These are phyloP conservation scores for Fistulifera solaris DNA, from an alignment of 108 stramenopile genomes.

Conservation along the genomic window DNA sequence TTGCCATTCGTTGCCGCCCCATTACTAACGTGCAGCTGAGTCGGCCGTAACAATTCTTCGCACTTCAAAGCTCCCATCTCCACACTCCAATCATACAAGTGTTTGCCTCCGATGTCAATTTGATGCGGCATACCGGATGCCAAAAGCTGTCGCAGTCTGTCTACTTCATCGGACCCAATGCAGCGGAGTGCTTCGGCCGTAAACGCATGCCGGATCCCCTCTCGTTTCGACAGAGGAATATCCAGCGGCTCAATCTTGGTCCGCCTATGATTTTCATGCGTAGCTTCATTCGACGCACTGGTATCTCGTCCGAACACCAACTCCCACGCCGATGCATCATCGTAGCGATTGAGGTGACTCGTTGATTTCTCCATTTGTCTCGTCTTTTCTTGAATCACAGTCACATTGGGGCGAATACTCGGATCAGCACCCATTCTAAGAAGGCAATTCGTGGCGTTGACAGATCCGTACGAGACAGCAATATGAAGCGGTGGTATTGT, in stretches of 20 bases:
- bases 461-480: constrained; percentile 65
- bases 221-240: constrained; percentile 41
- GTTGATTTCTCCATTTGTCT: background rate
- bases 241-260: constrained; percentile 23
- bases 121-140: constrained; percentile 56
- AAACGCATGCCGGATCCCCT: constrained; percentile 77
- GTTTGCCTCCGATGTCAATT: constrained; percentile 63
- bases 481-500: constrained; percentile 66
- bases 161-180: constrained; percentile 73
- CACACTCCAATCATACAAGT: constrained; percentile 53
- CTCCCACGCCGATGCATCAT: constrained; percentile 69
- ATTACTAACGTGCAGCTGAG: background rate
- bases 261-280: background rate
- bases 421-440: constrained; percentile 81
- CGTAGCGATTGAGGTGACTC: constrained; percentile 28
- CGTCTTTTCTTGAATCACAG: constrained; percentile 5
- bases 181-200: constrained; percentile 77
- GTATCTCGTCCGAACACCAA: constrained; percentile 14
- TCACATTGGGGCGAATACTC: constrained; percentile 52
- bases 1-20: background rate
- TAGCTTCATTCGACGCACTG: background rate
- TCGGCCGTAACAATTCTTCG: constrained; percentile 35
- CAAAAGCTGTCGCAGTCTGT: constrained; percentile 52
- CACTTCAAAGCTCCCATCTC: constrained; percentile 68
- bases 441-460: constrained; percentile 61